Percentiles rank a stretch among this genome's conserved stretches.
These are phyloP conservation scores for Coleophoma eucalyptorum DNA, from an alignment of 2,329 filamentous ascomycete species.

Conservation along the genomic window DNA sequence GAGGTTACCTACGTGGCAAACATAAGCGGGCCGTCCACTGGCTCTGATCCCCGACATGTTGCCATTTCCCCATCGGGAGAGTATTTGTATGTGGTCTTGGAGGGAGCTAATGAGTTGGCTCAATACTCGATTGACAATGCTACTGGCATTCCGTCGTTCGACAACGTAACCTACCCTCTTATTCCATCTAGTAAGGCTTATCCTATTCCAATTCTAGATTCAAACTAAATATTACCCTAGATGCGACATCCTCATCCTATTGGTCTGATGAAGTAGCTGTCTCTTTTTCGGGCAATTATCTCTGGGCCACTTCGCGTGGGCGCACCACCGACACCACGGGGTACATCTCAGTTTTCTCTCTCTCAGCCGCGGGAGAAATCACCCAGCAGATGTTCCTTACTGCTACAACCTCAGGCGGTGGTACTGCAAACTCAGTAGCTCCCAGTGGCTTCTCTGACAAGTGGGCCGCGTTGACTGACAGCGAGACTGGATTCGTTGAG, in stretches of 20 bases:
- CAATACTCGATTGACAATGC: conserved; percentile 19
- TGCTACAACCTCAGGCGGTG: conserved; percentile 7
- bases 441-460: conserved; percentile 9
- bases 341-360: conserved; percentile 11
- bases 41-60: conserved; percentile 24
- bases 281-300: conserved; percentile 20
- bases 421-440: conserved; percentile 8
- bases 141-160: conserved; percentile 7
- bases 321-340: conserved; percentile 8
- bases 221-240: not conserved
- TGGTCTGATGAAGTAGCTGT: conserved; percentile 31
- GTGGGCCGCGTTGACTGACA: conserved; percentile 13
- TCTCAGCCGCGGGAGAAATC: conserved; percentile 5
- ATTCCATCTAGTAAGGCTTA: conserved; percentile 6
- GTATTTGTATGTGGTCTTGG: conserved; percentile 44
- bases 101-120: conserved; percentile 38
- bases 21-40: conserved; percentile 10
- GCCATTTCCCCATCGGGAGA: conserved; percentile 19
- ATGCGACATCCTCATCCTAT: conserved; percentile 10
- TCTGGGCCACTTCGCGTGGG: conserved; percentile 24
- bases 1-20: conserved; percentile 7
- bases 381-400: conserved; percentile 7
- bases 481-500: conserved; percentile 10
- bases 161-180: conserved; percentile 9
- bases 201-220: not conserved